Evolutionary conservation across 225 moss, liverwort and hornwort species (phyloP), one percentile per base, ranked within the genome.

Genomic region (Polytrichum commune): DNA sequence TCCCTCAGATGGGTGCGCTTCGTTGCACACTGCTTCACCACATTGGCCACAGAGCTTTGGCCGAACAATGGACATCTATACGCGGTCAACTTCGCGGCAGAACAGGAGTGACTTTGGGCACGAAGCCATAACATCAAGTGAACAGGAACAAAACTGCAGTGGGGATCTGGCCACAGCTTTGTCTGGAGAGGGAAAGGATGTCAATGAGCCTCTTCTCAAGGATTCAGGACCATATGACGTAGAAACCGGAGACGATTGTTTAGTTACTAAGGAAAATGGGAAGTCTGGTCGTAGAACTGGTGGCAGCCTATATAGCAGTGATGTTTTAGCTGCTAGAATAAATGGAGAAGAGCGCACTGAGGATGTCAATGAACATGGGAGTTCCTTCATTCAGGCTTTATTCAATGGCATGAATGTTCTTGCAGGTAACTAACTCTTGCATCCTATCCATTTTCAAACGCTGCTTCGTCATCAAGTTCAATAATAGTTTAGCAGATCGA

Each of bases 351-450:
- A 68, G 2, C 27, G 64, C 56, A 63, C 70, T 56, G 68, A 38
- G 16, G 67, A 53, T 20, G 10, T 20, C 67, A 27, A 67, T 30
- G 76, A 70, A 27, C 72, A 77, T 18, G 88, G 83, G n/a, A 93
- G 92, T 78, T 89, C 93, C n/a, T 92, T 96, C 76, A 60, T 92
- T 53, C 93, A 96, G 72, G 92, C 96, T 27, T 60, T 85, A 19
- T 75, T 96, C 68, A 96, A 96, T 67, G 96, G 93, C 72, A 87
- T 92, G 77, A 96, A 96, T 71, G 88, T 90, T 26, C 96, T 96
- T 58, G 93, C 93, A 90, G 93, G 96, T 96, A 55, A 13, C 46
- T 46, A 16, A 46, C 16, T 10, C 46, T 46, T 46, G 46, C 46
- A 46, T 46, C 46, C 46, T 46, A 46, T 46, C 46, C 46, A 46